A percentile compares a stretch with the other conserved stretches of the same genome.
phyloP scores from a whole-genome alignment of 2,329 filamentous ascomycete genomes.

The Monosporascus sp. region DNA sequence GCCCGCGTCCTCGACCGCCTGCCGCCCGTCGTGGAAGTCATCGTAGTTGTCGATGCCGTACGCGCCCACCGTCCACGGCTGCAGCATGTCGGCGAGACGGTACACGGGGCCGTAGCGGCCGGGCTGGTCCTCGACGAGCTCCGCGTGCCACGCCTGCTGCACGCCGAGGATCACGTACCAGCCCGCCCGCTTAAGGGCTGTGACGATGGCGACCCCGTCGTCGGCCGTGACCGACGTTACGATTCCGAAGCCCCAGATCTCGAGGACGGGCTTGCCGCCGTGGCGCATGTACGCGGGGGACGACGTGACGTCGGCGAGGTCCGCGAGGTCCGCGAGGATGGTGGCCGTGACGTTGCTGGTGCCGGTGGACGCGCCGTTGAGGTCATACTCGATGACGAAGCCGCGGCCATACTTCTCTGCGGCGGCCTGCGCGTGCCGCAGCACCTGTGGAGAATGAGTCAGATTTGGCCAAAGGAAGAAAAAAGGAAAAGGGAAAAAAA shows the following conservation, averaged over 20 bases:
- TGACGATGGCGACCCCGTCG: constrained; percentile 17
- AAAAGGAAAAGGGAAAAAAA: neutral
- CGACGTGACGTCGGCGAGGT: constrained; percentile 12
- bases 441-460: constrained; percentile 5
- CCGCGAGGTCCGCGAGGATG: constrained; percentile 16
- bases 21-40: constrained; percentile 15
- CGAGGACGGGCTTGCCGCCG: constrained; percentile 20
- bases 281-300: constrained; percentile 21
- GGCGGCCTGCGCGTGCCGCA: constrained; percentile 13
- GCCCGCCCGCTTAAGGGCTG: constrained; percentile 17
- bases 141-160: constrained; percentile 21
- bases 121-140: constrained; percentile 14
- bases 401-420: constrained; percentile 21
- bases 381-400: constrained; percentile 20
- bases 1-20: constrained; percentile 15
- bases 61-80: constrained; percentile 21
- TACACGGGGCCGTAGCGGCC: constrained; percentile 17
- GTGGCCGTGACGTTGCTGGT: constrained; percentile 15
- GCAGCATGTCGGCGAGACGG: constrained; percentile 19
- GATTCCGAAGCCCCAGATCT: constrained; percentile 21
- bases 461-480: neutral
- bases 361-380: constrained; percentile 13
- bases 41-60: constrained; percentile 15
- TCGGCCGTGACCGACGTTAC: constrained; percentile 14
- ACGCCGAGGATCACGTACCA: constrained; percentile 21